A percentile compares a stretch with the other conserved stretches of the same genome.
Conservation (phyloP, 2,329 filamentous ascomycete genomes). For the Blumeria hordei region DNA sequence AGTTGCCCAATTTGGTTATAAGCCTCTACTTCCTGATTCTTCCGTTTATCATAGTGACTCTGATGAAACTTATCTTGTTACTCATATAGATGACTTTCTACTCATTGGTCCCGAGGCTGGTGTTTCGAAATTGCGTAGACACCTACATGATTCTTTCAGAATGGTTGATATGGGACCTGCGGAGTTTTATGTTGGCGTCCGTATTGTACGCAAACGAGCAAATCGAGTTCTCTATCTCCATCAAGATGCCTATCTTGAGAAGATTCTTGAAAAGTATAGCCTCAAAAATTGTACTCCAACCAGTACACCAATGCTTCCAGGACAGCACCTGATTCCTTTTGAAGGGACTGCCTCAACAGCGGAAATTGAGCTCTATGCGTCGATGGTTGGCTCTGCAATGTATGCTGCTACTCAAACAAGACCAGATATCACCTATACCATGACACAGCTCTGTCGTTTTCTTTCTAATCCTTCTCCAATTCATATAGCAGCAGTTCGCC, state of each 20-base stretch:
- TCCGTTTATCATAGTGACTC: background rate
- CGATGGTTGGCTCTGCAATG: background rate
- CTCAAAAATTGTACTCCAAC: background rate
- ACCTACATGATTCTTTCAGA: background rate
- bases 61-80: background rate
- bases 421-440: background rate
- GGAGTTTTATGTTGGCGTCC: background rate
- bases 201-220: background rate
- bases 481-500: background rate
- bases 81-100: background rate
- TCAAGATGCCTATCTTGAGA: background rate
- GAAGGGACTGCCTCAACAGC: background rate
- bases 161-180: too few species aligned
- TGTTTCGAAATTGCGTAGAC: background rate
- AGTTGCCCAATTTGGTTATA: background rate
- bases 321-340: background rate
- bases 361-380: background rate
- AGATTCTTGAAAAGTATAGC: background rate
- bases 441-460: background rate
- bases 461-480: background rate
- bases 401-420: background rate
- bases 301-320: background rate
- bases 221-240: background rate
- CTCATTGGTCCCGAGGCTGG: background rate
- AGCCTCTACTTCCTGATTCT: background rate